Conservation (phyloP, 257 asterid species). For the Schizonepeta tenuifolia region DNA sequence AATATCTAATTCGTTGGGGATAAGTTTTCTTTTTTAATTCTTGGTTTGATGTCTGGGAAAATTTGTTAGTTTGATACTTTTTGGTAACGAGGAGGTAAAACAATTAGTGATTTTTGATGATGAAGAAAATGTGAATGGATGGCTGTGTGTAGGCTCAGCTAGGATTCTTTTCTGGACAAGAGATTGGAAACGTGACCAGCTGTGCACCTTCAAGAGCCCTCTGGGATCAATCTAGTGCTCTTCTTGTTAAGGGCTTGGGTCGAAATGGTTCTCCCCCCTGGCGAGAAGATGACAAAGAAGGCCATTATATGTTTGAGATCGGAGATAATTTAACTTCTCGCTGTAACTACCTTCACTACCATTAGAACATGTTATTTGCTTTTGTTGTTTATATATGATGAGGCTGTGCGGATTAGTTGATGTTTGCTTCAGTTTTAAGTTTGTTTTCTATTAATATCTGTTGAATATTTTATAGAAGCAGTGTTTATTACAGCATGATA, state of each 20-base stretch:
- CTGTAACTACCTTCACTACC: conserved; percentile 79
- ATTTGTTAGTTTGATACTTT: conserved; percentile 28
- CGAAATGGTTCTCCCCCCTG: conserved; percentile 84
- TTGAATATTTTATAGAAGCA: too few species aligned
- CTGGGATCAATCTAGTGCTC: conserved; percentile 58
- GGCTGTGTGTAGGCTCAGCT: conserved; percentile 98
- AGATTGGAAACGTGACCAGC: conserved; percentile 81
- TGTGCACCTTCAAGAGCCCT: conserved; percentile 66
- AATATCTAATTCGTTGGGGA: neutral
- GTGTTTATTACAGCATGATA: neutral
- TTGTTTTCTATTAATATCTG: neutral
- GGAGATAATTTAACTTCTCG: conserved; percentile 96
- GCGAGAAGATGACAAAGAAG: conserved; percentile 97
- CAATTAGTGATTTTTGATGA: conserved; percentile 37
- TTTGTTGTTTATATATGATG: neutral
- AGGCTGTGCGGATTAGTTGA: neutral
- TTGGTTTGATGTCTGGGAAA: conserved; percentile 20
- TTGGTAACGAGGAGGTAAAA: conserved; percentile 45
- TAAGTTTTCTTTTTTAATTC: neutral
- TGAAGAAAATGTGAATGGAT: conserved; percentile 68
- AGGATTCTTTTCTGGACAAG: conserved; percentile 89
- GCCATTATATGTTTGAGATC: conserved; percentile 93
- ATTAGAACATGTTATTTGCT: conserved; percentile 36
- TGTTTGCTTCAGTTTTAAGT: neutral
- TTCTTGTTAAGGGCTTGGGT: conserved; percentile 69